Percentiles rank a stretch among this genome's conserved stretches.
Evolutionary conservation across 768 basidiomycete species (phyloP).

Genomic region (Thelephora aurantiotincta): DNA sequence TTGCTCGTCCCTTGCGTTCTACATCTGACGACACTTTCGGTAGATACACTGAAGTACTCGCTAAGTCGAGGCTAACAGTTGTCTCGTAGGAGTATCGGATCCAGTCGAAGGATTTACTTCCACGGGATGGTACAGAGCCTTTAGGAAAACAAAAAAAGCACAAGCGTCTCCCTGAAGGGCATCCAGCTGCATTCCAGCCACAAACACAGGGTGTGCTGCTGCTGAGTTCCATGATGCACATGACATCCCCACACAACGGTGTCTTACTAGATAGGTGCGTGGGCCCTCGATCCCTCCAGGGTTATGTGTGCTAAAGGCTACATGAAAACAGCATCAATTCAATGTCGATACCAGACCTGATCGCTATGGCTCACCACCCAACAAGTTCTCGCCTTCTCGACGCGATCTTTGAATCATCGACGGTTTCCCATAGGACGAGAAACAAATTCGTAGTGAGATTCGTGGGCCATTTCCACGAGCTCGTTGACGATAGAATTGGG

Average conservation of each 20-base stretch:
- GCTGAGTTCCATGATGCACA: conserved; percentile 66
- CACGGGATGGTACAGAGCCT: conserved; percentile 6
- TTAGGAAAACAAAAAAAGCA: conserved; percentile 8
- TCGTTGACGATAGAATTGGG: conserved; percentile 85
- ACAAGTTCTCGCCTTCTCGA: conserved; percentile 75
- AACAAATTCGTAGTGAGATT: conserved; percentile 61
- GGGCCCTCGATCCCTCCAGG: not conserved
- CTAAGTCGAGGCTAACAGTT: not conserved
- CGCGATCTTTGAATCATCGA: conserved; percentile 51
- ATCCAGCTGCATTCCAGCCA: conserved; percentile 34
- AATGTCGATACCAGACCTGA: conserved; percentile 42
- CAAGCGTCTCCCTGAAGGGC: conserved; percentile 2
- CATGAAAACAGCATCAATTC: conserved; percentile 34
- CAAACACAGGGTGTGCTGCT: conserved; percentile 78
- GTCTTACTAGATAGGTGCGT: conserved; percentile 57
- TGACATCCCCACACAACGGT: conserved; percentile 53
- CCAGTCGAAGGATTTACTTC: not conserved
- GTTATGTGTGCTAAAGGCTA: conserved; percentile 4
- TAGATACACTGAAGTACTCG: conserved; percentile 14
- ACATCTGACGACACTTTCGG: conserved; percentile 34
- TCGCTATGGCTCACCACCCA: conserved; percentile 45
- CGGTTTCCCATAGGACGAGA: conserved; percentile 49
- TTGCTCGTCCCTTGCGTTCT: conserved; percentile 59
- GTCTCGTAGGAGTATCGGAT: conserved; percentile 12
- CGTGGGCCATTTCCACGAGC: conserved; percentile 61